Evolutionary conservation across 306 rosid genomes (phyloP), one percentile per base, ranked within the genome.

Genomic region (Cicer chorassanicum): DNA sequence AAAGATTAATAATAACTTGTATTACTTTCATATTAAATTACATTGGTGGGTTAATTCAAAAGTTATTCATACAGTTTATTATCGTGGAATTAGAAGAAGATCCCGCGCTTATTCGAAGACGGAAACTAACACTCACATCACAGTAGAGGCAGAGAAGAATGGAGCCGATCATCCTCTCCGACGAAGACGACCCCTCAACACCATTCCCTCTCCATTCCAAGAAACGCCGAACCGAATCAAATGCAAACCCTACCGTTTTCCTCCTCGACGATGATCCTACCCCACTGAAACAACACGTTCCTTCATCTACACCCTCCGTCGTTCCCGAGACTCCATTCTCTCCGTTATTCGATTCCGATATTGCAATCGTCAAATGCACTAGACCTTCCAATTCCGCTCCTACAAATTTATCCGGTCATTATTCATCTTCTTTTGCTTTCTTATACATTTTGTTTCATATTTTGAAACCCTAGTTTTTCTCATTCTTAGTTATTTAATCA

Each of bases 191-290:
- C 71, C 88, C 67, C 16, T 71, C 87, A 21, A 84, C 93, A 9
- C 88, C 96, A 14, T 50, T 80, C 38, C 70, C 75, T 1, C 1
- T 73, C 68, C 84, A 14, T 40, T 82, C 78, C 66, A 91, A 93
- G 85, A 91, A 86, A 76, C 93, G 89, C 74, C 85, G 89, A 63
- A 80, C 89, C 19, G 81, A 59, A 76, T 45, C 81, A 40, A 75
- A 82, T 11, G 78, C 84, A 2, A 65, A 84, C 65, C 81, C 76
- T 7, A 73, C 88, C 11, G 88, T 87, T 18, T 53, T 91, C 46
- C 56, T 91, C 80, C 46, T 93, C 76, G 94, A 88, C 84, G 96
- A 89, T 62, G 97, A 87, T 65, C 96, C 94, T 34, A 93, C 96
- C 38, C 96, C 97, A 0, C 70, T 82, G 63, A 89, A 90, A 13